Conservation (phyloP, 192 early-diverging fungal species). For the Coemansia sp. region DNA sequence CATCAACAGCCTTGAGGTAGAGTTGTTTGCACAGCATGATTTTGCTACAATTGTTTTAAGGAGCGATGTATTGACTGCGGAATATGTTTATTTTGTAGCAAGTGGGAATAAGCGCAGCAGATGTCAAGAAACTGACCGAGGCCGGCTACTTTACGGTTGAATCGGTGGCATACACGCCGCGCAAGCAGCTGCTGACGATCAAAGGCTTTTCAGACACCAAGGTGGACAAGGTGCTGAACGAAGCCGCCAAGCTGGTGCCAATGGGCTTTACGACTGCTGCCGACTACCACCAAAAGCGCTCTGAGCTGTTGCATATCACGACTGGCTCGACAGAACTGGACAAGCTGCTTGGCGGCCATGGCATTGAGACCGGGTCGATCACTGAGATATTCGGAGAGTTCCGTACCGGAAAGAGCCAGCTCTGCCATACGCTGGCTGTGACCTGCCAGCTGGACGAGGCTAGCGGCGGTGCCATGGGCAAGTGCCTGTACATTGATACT, state of each 20-base stretch:
- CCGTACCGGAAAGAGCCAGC: conserved; percentile 94
- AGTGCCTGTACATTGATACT: conserved; percentile 94
- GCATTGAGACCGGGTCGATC: conserved; percentile 94
- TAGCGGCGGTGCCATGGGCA: conserved; percentile 91
- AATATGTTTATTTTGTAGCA: conserved; percentile 43
- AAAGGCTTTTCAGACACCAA: conserved; percentile 96
- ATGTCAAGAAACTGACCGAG: conserved; percentile 82
- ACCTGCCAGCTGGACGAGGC: conserved; percentile 90
- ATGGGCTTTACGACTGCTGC: conserved; percentile 95
- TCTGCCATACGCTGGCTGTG: conserved; percentile 94
- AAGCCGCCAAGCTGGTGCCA: conserved; percentile 89
- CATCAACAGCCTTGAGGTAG: conserved; percentile 58
- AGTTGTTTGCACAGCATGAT: not conserved
- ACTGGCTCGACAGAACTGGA: conserved; percentile 92
- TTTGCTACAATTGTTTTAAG: too few species aligned
- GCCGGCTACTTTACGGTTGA: conserved; percentile 92
- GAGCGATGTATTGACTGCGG: conserved; percentile 1
- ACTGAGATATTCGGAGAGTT: conserved; percentile 99
- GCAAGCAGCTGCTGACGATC: conserved; percentile 78
- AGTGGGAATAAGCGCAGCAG: conserved; percentile 64
- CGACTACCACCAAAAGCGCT: conserved; percentile 80
- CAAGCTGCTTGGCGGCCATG: conserved; percentile 83
- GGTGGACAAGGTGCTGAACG: conserved; percentile 88
- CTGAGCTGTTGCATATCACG: conserved; percentile 76
- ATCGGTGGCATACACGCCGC: conserved; percentile 87